Evolutionary conservation across 306 rosid genomes (phyloP).

Genomic region (Cyamopsis tetragonoloba): DNA sequence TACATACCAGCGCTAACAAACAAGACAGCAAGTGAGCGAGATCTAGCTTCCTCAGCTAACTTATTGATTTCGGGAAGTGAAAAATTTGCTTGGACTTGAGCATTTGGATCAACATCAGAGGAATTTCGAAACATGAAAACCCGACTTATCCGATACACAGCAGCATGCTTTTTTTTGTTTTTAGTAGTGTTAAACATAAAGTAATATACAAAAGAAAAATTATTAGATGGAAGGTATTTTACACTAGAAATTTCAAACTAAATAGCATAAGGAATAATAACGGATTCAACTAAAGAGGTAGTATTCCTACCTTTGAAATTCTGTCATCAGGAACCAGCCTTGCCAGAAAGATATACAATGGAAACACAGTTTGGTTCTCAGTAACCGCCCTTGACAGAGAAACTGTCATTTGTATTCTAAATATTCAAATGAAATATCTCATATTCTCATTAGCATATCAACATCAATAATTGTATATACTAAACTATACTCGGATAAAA

Average conservation of each 20-base stretch:
- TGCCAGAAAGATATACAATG: constrained; percentile 63
- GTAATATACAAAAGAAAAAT: neutral
- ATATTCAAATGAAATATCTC: constrained; percentile 22
- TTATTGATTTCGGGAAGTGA: constrained; percentile 73
- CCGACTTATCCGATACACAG: constrained; percentile 67
- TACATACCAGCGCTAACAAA: constrained; percentile 69
- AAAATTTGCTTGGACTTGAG: constrained; percentile 66
- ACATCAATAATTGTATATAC: neutral
- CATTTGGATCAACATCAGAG: constrained; percentile 41
- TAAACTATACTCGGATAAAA: neutral
- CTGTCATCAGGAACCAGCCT: constrained; percentile 60
- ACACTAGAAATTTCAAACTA: neutral
- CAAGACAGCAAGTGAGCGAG: constrained; percentile 62
- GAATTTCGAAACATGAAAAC: constrained; percentile 47
- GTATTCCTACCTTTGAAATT: constrained; percentile 53
- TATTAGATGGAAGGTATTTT: constrained; percentile 4
- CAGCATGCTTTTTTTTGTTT: constrained; percentile 44
- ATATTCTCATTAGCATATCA: constrained; percentile 26
- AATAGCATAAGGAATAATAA: neutral
- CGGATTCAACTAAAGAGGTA: neutral
- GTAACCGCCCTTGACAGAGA: constrained; percentile 40
- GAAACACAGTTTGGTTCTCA: constrained; percentile 54
- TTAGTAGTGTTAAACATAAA: neutral
- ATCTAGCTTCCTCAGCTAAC: constrained; percentile 69
- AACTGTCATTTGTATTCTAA: constrained; percentile 77